Conservation (phyloP, 2,329 filamentous ascomycete genomes). For the Aspergillus felis region DNA sequence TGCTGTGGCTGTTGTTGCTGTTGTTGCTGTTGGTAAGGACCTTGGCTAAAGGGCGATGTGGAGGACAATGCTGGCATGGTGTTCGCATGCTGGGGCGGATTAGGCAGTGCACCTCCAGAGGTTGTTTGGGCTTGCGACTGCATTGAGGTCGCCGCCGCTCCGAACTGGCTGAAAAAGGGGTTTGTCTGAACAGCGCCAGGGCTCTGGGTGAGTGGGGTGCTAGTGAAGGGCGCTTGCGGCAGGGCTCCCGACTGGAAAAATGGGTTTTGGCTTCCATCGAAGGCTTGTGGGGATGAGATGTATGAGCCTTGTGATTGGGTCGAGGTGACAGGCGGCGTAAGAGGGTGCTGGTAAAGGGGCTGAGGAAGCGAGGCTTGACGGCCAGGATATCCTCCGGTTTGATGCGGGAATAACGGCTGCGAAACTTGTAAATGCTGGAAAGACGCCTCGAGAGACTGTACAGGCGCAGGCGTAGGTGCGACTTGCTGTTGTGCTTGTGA, state of each 20-base stretch:
- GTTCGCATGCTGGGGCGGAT: slow-evolving; percentile 34
- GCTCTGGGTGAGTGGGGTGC: slow-evolving; percentile 20
- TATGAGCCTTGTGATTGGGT: slow-evolving; percentile 32
- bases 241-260: slow-evolving; percentile 39
- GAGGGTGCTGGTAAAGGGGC: slow-evolving; percentile 38
- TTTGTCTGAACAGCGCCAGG: slow-evolving; percentile 26
- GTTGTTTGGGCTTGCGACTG: slow-evolving; percentile 19
- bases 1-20: slow-evolving; percentile 24
- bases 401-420: slow-evolving; percentile 69
- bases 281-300: slow-evolving; percentile 32
- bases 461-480: slow-evolving; percentile 24
- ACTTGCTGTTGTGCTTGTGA: slow-evolving; percentile 34
- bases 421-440: slow-evolving; percentile 73
- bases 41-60: slow-evolving; percentile 26
- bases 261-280: slow-evolving; percentile 38
- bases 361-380: slow-evolving; percentile 40
- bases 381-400: slow-evolving; percentile 60
- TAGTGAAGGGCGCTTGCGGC: slow-evolving; percentile 22
- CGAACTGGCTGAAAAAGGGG: slow-evolving; percentile 33
- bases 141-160: slow-evolving; percentile 19
- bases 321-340: slow-evolving; percentile 41
- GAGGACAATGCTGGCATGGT: slow-evolving; percentile 36
- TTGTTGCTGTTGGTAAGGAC: slow-evolving; percentile 24
- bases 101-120: slow-evolving; percentile 9
- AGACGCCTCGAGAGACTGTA: slow-evolving; percentile 57